phyloP scores from a whole-genome alignment of 2,329 filamentous ascomycete species.

The Xylariaceae sp. region DNA sequence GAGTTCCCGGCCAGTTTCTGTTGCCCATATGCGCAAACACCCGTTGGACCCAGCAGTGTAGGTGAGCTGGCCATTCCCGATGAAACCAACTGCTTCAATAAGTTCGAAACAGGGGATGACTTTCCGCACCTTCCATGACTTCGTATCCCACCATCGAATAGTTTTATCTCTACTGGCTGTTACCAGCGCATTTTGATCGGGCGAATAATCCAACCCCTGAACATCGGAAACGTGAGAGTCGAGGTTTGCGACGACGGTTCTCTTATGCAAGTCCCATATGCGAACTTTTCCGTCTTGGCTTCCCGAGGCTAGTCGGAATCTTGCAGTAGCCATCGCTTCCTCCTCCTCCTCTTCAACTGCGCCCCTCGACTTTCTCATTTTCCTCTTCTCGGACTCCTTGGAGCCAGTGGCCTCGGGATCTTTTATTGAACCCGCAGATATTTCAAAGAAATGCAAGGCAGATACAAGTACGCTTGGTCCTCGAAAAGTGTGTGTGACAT shows the following conservation, averaged over 20 bases:
- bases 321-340: constrained; percentile 44
- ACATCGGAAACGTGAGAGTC: constrained; percentile 96
- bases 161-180: constrained; percentile 93
- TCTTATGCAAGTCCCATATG: constrained; percentile 89
- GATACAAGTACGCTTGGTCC: constrained; percentile 91
- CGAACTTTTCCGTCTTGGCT: constrained; percentile 92
- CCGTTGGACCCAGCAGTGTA: constrained; percentile 87
- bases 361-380: constrained; percentile 48
- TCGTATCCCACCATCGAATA: constrained; percentile 86
- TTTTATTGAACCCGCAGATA: constrained; percentile 51
- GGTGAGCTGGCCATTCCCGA: constrained; percentile 70
- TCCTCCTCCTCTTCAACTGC: constrained; percentile 46
- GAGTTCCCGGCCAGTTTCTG: constrained; percentile 74
- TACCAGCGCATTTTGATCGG: constrained; percentile 72
- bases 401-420: constrained; percentile 47
- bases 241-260: constrained; percentile 73
- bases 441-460: constrained; percentile 87
- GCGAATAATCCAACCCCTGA: constrained; percentile 81
- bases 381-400: constrained; percentile 46
- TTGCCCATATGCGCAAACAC: constrained; percentile 80
- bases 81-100: constrained; percentile 81
- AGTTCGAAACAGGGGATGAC: constrained; percentile 85
- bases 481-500: constrained; percentile 91
- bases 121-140: constrained; percentile 79
- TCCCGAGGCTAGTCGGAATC: constrained; percentile 84